Evolutionary conservation across 1,139 yeast species (phyloP).

Genomic region (Protomyces inouyei): DNA sequence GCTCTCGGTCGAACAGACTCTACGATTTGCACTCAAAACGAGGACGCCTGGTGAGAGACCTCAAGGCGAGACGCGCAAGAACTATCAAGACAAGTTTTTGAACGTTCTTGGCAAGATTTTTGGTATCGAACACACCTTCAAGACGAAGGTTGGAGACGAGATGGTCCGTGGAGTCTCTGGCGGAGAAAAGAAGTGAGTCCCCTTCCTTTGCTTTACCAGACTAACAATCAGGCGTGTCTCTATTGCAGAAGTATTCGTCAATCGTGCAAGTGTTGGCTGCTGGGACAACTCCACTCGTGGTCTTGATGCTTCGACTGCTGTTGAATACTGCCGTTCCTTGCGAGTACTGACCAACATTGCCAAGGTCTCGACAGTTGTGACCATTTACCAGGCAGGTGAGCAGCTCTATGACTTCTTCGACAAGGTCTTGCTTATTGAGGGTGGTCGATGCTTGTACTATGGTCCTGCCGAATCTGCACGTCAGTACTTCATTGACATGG

Average conservation of each 20-base stretch:
- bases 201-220: not conserved
- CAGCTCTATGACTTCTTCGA: constrained; percentile 65
- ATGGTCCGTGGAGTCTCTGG: constrained; percentile 76
- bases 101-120: constrained; percentile 62
- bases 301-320: constrained; percentile 54
- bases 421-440: constrained; percentile 65
- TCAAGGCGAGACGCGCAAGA: constrained; percentile 64
- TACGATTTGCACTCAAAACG: constrained; percentile 56
- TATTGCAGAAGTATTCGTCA: constrained; percentile 60
- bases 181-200: constrained; percentile 59
- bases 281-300: constrained; percentile 78
- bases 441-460: constrained; percentile 69
- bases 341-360: constrained; percentile 58
- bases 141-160: constrained; percentile 68
- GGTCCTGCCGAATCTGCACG: constrained; percentile 62
- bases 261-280: constrained; percentile 60
- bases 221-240: constrained; percentile 51
- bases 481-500: constrained; percentile 58
- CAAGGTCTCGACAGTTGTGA: constrained; percentile 63
- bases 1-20: constrained; percentile 64
- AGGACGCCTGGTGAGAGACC: constrained; percentile 56
- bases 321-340: constrained; percentile 67
- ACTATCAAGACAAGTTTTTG: constrained; percentile 52
- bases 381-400: constrained; percentile 78
- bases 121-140: constrained; percentile 61